phyloP scores from a whole-genome alignment of 1,284 basidiomycete genomes.

The Porogramme epimiltina region DNA sequence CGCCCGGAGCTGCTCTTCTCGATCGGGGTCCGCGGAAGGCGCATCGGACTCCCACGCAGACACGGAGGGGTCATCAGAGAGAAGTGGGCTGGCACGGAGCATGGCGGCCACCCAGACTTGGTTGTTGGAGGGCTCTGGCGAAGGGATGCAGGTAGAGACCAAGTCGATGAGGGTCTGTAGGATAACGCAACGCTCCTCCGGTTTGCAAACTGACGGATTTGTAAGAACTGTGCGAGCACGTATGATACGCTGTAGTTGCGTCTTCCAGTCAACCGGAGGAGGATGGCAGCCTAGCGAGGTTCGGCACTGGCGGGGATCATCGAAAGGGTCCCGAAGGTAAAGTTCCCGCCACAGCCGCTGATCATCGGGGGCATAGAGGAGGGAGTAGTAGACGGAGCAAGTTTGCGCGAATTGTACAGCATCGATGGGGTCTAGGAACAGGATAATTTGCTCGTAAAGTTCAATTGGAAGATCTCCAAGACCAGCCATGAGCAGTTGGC shows the following conservation, averaged over 20 bases:
- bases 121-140: slow-evolving; percentile 46
- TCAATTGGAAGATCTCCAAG: slow-evolving; percentile 48
- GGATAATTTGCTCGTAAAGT: slow-evolving; percentile 54
- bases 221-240: slow-evolving; percentile 48
- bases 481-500: slow-evolving; percentile 13
- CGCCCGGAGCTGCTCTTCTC: slow-evolving; percentile 42
- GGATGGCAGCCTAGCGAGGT: slow-evolving; percentile 41
- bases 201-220: slow-evolving; percentile 34
- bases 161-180: slow-evolving; percentile 53
- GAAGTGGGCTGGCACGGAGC: slow-evolving; percentile 43
- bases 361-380: slow-evolving; percentile 45
- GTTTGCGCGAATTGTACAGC: slow-evolving; percentile 51
- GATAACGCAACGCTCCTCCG: slow-evolving; percentile 42
- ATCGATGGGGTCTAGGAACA: slow-evolving; percentile 56
- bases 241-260: slow-evolving; percentile 50
- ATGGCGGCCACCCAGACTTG: slow-evolving; percentile 51
- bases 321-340: slow-evolving; percentile 59
- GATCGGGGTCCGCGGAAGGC: slow-evolving; percentile 28
- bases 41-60: slow-evolving; percentile 25
- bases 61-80: slow-evolving; percentile 48
- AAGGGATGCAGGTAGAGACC: slow-evolving; percentile 36
- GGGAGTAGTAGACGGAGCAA: slow-evolving; percentile 41
- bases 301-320: slow-evolving; percentile 55
- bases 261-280: slow-evolving; percentile 52
- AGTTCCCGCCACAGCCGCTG: slow-evolving; percentile 60